Evolutionary conservation across 169 alveolate species (phyloP).

Genomic region (Fabrea salina): DNA sequence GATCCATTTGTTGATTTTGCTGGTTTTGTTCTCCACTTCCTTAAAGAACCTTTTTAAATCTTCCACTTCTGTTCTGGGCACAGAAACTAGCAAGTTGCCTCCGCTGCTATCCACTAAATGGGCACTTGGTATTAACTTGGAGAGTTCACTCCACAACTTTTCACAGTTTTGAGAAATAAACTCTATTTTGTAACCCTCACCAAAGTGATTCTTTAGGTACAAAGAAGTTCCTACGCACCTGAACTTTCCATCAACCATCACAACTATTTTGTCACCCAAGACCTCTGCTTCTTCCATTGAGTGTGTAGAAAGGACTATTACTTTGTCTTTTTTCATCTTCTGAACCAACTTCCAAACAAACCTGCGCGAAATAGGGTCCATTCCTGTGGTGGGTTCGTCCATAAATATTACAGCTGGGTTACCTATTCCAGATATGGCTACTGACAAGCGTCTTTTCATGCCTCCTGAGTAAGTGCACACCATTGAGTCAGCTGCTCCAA

Average conservation of each 20-base stretch:
- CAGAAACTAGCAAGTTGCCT: slow-evolving; percentile 42
- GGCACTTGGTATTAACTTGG: slow-evolving; percentile 50
- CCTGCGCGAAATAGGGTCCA: slow-evolving; percentile 76
- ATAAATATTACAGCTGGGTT: slow-evolving; percentile 63
- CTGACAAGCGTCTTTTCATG: slow-evolving; percentile 84
- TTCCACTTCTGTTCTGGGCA: slow-evolving; percentile 43
- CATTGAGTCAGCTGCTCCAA: slow-evolving; percentile 56
- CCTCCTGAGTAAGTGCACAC: slow-evolving; percentile 81
- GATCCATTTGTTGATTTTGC: slow-evolving; percentile 52
- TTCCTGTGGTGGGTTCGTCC: slow-evolving; percentile 80
- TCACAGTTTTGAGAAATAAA: slow-evolving; percentile 64
- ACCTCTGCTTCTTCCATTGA: slow-evolving; percentile 87
- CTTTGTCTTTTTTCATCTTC: slow-evolving; percentile 58
- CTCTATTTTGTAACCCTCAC: slow-evolving; percentile 73
- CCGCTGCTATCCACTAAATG: slow-evolving; percentile 67
- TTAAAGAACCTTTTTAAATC: slow-evolving; percentile 47
- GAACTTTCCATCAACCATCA: slow-evolving; percentile 67
- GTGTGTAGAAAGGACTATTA: slow-evolving; percentile 69
- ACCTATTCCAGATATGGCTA: slow-evolving; percentile 78
- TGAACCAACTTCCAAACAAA: slow-evolving; percentile 71
- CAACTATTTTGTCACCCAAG: slow-evolving; percentile 68
- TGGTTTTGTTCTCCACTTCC: slow-evolving; percentile 46
- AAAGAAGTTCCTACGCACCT: slow-evolving; percentile 72
- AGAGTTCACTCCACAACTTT: slow-evolving; percentile 48
- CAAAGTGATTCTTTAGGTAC: slow-evolving; percentile 60